Conservation (phyloP, 2,329 filamentous ascomycete species). For the Botrytis paeoniae region DNA sequence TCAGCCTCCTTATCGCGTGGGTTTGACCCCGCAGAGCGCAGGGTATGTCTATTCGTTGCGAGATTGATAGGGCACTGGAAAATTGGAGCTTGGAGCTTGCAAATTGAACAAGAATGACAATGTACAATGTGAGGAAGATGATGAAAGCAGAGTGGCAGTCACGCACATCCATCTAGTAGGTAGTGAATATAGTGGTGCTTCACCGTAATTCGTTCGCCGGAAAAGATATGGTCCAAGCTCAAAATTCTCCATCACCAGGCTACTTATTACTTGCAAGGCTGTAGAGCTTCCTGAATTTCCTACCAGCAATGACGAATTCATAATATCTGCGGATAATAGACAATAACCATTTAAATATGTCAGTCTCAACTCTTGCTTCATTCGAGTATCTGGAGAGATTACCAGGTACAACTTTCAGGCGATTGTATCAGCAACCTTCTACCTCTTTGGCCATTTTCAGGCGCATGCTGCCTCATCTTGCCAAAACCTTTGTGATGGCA, state of each 20-base stretch:
- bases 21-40: neutral
- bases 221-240: neutral
- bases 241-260: conserved; percentile 7
- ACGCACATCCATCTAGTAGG: neutral
- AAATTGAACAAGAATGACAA: neutral
- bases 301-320: conserved; percentile 30
- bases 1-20: neutral
- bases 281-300: neutral
- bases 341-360: conserved; percentile 33
- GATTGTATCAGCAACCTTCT: conserved; percentile 93
- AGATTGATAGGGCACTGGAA: neutral
- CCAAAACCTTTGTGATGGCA: conserved; percentile 94
- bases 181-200: neutral
- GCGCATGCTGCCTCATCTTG: conserved; percentile 91
- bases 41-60: neutral
- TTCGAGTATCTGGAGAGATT: conserved; percentile 93
- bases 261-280: conserved; percentile 2
- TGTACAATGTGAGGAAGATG: neutral
- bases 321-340: conserved; percentile 20
- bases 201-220: neutral
- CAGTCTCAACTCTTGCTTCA: conserved; percentile 53
- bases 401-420: conserved; percentile 82
- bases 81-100: neutral
- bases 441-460: conserved; percentile 94
- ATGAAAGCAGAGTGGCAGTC: neutral